phyloP scores from a whole-genome alignment of 202 grass and related monocot genomes.

The Schoenoplectus triqueter region DNA sequence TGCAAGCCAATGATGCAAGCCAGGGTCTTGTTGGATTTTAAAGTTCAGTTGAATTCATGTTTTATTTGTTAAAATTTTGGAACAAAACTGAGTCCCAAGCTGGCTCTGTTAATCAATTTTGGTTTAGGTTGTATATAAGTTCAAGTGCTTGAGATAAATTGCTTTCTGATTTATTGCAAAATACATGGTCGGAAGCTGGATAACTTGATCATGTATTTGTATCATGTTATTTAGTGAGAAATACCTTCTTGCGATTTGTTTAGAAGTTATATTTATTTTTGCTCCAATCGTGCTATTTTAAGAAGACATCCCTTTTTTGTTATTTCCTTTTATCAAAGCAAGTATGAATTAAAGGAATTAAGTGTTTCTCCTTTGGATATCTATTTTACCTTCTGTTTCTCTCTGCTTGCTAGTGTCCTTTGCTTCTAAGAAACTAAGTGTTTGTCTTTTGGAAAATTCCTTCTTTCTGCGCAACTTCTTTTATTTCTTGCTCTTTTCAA shows the following conservation, averaged over 20 bases:
- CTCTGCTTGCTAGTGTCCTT: constrained; percentile 14
- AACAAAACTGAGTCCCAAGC: background rate
- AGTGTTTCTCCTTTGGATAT: background rate
- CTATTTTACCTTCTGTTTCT: background rate
- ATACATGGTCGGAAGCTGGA: background rate
- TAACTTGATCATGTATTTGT: constrained; percentile 1
- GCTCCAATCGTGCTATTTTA: background rate
- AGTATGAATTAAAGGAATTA: constrained; percentile 8
- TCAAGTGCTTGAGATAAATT: constrained; percentile 4
- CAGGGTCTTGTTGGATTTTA: background rate
- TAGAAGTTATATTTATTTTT: constrained; percentile 8
- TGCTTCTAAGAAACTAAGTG: background rate
- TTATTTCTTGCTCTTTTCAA: background rate
- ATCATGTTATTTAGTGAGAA: background rate
- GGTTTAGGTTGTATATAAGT: background rate
- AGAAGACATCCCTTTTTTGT: background rate
- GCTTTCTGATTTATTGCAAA: constrained; percentile 4
- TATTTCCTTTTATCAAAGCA: background rate
- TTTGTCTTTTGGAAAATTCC: background rate
- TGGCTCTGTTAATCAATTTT: background rate
- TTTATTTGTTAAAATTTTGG: background rate
- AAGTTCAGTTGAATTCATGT: background rate
- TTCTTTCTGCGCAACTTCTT: too few species aligned
- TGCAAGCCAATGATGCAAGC: background rate
- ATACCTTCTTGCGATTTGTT: background rate